These are phyloP conservation scores for Apophysomyces variabilis DNA, from an alignment of 371 early-diverging fungal species.

Conservation along the genomic window DNA sequence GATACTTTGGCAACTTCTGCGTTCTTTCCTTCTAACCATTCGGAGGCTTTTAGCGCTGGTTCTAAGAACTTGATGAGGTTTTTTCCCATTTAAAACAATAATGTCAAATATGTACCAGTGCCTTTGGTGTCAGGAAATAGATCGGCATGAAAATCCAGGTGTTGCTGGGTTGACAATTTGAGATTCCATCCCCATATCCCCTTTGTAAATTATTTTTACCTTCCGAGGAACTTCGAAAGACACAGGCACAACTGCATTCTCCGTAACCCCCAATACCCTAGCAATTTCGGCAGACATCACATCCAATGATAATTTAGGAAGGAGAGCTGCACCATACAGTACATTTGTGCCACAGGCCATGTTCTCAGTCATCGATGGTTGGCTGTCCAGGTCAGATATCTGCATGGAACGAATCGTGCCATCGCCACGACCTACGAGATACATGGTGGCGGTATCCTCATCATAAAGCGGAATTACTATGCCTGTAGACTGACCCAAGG, in stretches of 20 bases:
- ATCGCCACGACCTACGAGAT: conserved; percentile 73
- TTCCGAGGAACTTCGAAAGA: conserved; percentile 70
- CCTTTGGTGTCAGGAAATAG: conserved; percentile 80
- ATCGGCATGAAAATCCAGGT: conserved; percentile 79
- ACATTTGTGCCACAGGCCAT: conserved; percentile 49
- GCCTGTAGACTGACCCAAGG: conserved; percentile 69
- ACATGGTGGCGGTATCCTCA: conserved; percentile 75
- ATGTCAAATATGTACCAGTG: conserved; percentile 22
- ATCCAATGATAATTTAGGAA: conserved; percentile 72
- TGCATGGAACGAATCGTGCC: conserved; percentile 70
- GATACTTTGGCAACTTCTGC: conserved; percentile 54
- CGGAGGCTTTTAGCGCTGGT: conserved; percentile 54
- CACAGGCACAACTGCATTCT: conserved; percentile 68
- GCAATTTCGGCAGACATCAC: conserved; percentile 83
- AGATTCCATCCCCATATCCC: neutral
- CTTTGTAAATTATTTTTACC: conserved; percentile 25
- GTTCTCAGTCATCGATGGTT: conserved; percentile 55
- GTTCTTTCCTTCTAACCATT: conserved; percentile 67
- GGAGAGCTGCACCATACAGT: conserved; percentile 61
- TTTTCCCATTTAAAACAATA: neutral
- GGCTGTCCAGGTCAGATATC: conserved; percentile 37
- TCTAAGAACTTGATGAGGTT: conserved; percentile 15
- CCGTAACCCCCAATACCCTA: conserved; percentile 61
- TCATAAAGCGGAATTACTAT: conserved; percentile 74
- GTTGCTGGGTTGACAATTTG: conserved; percentile 42